Conservation (phyloP, 257 asterid genomes). For the Apocynum venetum region DNA sequence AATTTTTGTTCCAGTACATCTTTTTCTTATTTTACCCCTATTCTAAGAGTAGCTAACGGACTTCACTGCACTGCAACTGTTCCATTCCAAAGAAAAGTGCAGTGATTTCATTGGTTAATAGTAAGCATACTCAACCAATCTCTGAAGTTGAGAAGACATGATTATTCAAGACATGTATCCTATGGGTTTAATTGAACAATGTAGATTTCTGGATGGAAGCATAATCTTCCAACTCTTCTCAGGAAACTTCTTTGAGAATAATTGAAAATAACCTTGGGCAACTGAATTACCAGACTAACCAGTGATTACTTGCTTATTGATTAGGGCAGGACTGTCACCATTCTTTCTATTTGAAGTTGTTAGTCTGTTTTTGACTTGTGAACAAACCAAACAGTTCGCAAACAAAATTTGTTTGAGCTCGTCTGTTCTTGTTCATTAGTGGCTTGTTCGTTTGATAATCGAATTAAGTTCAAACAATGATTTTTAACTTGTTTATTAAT, state of each 20-base stretch:
- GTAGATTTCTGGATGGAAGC: not conserved
- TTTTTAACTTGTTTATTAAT: no score
- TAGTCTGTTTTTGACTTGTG: not conserved
- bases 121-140: not conserved
- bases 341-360: not conserved
- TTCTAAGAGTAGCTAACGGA: not conserved
- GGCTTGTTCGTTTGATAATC: no score
- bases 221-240: not conserved
- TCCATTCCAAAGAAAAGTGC: not conserved
- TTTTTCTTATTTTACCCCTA: not conserved
- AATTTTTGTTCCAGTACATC: not conserved
- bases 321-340: not conserved
- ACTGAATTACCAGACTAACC: not conserved
- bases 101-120: not conserved
- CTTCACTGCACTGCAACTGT: not conserved
- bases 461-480: no score
- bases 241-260: not conserved
- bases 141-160: not conserved
- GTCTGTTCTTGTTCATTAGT: no score
- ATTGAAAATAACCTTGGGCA: not conserved
- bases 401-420: no score
- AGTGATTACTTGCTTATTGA: not conserved
- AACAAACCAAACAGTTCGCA: no score
- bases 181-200: not conserved
- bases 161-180: not conserved